Evolutionary conservation across 352 stramenopile genomes (phyloP), one percentile per base, ranked within the genome.

Genomic region (Phytophthora multivora): DNA sequence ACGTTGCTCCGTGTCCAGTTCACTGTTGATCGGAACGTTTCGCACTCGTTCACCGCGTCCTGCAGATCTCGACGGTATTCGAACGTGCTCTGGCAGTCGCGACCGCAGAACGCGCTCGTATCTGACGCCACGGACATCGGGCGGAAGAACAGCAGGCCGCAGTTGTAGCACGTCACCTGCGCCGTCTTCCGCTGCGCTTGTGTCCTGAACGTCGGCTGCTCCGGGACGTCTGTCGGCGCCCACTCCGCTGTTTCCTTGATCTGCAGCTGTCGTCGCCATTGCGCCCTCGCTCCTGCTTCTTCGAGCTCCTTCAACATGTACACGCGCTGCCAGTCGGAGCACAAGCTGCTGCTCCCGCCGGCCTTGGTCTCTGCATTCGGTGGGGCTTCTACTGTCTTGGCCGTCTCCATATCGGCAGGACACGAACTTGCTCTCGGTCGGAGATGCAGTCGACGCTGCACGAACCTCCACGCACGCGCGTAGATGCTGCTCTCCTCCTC

Each of bases 1-100:
- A 59, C 52, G 28, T 36, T 69, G 57, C 66, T 75, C 31, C 47
- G 56, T 38, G 48, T 69, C 56, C 66, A 72, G 21, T 26, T 47
- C 30, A 51, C 54, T 26, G 60, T 54, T 0, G 43, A 55, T 12
- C 45, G 55, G n/a, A 69, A 64, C 3, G 23, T 39, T 28, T 70
- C 56, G 47, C 51, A 59, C 30, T 64, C 50, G 54, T 83, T 74
- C 47, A 83, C 68, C 9, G 66, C 25, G 25, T 73, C 42, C 46
- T 90, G 81, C 23, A 91, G 51, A 4, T 68, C 35, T 8, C 50
- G 48, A 6, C 70, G 69, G 59, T 88, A 91, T 50, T 86, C 67
- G 46, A 74, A 84, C 16, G 73, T 78, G 63, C 69, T 89, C 56
- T 79, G 69, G 63, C 82, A 91, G 71, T 91, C 82, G 30, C 82